Percentiles rank a stretch among this genome's conserved stretches.
Evolutionary conservation across 2,329 filamentous ascomycete species (phyloP).

Genomic region (Colletotrichum cereale): DNA sequence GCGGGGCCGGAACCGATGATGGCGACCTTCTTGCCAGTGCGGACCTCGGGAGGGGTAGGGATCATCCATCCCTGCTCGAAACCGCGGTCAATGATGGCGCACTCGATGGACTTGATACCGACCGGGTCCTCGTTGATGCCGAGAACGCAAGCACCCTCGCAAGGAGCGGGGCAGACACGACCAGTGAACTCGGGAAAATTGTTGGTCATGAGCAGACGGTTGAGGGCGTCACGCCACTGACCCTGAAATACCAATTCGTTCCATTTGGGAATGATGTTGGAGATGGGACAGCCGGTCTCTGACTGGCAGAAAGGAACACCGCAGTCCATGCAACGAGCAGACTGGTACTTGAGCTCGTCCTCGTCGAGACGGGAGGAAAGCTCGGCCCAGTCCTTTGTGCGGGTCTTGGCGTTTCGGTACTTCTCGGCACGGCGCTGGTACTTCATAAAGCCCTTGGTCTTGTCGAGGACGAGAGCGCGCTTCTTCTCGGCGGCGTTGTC

Average conservation of each 20-base stretch:
- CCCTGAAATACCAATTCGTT: constrained; percentile 83
- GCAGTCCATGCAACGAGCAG: constrained; percentile 98
- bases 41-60: constrained; percentile 80
- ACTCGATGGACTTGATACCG: constrained; percentile 98
- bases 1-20: constrained; percentile 93
- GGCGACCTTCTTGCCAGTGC: constrained; percentile 89
- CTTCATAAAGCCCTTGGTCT: constrained; percentile 98
- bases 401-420: constrained; percentile 85
- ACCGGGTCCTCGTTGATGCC: constrained; percentile 98
- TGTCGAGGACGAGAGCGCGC: constrained; percentile 92
- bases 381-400: constrained; percentile 94
- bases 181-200: constrained; percentile 99
- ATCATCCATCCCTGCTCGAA: constrained; percentile 99
- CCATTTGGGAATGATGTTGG: constrained; percentile 98
- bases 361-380: constrained; percentile 88
- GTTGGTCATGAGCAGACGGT: constrained; percentile 94
- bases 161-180: constrained; percentile 95
- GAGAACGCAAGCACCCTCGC: constrained; percentile 94
- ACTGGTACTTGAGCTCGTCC: constrained; percentile 96
- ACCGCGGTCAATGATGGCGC: constrained; percentile 95
- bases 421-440: constrained; percentile 94
- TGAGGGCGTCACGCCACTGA: constrained; percentile 92
- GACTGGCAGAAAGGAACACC: constrained; percentile 99
- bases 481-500: constrained; percentile 91
- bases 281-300: constrained; percentile 94